Conservation (phyloP, 768 basidiomycete genomes). For the Coprinopsis marcescibilis region DNA sequence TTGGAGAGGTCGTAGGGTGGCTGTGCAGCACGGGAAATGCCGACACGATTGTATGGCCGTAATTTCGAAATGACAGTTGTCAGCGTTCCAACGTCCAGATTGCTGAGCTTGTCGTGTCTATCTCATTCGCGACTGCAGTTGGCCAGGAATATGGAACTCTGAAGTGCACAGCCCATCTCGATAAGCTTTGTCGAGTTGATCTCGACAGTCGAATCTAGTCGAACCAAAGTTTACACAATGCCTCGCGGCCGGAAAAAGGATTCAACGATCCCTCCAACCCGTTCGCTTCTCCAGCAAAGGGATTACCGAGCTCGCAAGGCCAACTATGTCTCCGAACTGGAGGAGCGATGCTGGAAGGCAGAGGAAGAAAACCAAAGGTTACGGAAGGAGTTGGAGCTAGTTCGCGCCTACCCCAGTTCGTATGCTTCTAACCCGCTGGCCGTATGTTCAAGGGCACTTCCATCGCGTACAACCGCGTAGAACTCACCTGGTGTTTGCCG, state of each 20-base stretch:
- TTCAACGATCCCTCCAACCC: constrained; percentile 50
- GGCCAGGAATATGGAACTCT: too few relatives aligned
- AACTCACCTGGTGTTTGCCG: constrained; percentile 7
- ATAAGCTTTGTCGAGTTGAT: too few relatives aligned
- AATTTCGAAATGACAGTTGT: too few relatives aligned
- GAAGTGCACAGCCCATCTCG: too few relatives aligned
- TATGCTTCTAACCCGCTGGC: constrained; percentile 24
- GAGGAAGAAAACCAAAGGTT: constrained; percentile 51
- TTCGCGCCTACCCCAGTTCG: constrained; percentile 31
- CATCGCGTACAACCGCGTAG: not conserved
- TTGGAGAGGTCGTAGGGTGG: too few relatives aligned
- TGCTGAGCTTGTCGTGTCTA: too few relatives aligned
- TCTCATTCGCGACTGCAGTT: too few relatives aligned
- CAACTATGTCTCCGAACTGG: constrained; percentile 49
- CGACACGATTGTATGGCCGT: too few relatives aligned
- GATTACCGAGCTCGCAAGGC: constrained; percentile 61
- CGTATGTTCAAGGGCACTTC: constrained; percentile 19
- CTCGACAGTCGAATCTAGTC: too few relatives aligned
- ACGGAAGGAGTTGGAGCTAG: constrained; percentile 39
- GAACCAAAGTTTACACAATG: too few relatives aligned
- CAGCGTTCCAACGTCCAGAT: too few relatives aligned
- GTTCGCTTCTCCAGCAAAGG: constrained; percentile 54
- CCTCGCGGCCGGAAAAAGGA: constrained; percentile 64
- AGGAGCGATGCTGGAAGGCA: constrained; percentile 42
- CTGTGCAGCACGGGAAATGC: too few relatives aligned